Evolutionary conservation across 257 asterid species (phyloP).

Genomic region (Solanum etuberosum): DNA sequence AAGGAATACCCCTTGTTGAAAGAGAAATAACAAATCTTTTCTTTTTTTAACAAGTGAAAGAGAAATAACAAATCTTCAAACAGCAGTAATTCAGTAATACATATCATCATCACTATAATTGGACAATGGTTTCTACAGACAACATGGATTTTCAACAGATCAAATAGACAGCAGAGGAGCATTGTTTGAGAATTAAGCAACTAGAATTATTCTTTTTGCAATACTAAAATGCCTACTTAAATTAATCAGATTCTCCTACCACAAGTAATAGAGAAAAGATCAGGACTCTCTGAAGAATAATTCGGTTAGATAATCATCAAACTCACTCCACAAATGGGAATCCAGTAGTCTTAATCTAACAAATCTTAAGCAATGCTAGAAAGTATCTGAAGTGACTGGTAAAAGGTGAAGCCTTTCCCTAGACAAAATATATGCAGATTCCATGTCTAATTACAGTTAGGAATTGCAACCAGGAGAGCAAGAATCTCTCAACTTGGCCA

Average conservation of each 20-base stretch:
- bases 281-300: background rate
- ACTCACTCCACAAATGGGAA: background rate
- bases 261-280: background rate
- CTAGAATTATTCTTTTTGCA: background rate
- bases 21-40: background rate
- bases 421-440: background rate
- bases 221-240: background rate
- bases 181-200: background rate
- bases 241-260: background rate
- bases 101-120: background rate
- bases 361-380: background rate
- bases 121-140: background rate
- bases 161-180: background rate
- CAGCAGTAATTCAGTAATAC: background rate
- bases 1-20: background rate
- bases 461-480: background rate
- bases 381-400: background rate
- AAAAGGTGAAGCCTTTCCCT: background rate
- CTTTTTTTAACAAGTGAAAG: background rate
- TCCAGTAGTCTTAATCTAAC: background rate
- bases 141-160: background rate
- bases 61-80: background rate
- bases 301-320: background rate
- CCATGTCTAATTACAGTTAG: background rate
- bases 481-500: background rate